Percentiles rank a stretch among this genome's conserved stretches.
Conservation (phyloP, 805 yeast genomes). For the Hanseniaspora taiwanica region DNA sequence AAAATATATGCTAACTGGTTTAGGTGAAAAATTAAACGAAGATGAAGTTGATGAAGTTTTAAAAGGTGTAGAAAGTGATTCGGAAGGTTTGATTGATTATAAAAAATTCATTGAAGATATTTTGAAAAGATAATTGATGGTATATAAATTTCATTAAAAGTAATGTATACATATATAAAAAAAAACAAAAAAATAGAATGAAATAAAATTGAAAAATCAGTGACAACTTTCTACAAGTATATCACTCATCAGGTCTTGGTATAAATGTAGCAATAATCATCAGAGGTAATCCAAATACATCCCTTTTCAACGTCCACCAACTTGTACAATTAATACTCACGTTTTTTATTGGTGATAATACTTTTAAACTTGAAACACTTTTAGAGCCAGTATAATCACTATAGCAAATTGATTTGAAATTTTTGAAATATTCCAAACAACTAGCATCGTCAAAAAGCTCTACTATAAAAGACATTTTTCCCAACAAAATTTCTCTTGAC, state of each 20-base stretch:
- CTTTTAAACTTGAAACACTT: constrained; percentile 80
- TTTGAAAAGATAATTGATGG: constrained; percentile 78
- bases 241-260: constrained; percentile 38
- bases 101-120: constrained; percentile 89
- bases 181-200: neutral
- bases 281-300: constrained; percentile 93
- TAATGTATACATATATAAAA: neutral
- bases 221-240: neutral
- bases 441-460: constrained; percentile 81
- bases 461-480: constrained; percentile 54
- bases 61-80: constrained; percentile 87
- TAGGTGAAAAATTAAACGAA: constrained; percentile 87
- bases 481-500: constrained; percentile 56
- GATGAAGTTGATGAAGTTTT: constrained; percentile 90
- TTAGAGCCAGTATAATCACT: constrained; percentile 81
- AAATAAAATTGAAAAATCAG: too few species aligned
- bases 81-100: constrained; percentile 91
- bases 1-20: constrained; percentile 84
- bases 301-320: constrained; percentile 87
- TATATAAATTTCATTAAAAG: neutral
- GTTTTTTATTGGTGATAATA: constrained; percentile 42
- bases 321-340: constrained; percentile 60
- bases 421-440: constrained; percentile 76
- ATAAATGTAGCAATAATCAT: constrained; percentile 90
- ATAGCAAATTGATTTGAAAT: constrained; percentile 75